Evolutionary conservation across 2,329 filamentous ascomycete species (phyloP).

Genomic region (Cladosporium sp.): DNA sequence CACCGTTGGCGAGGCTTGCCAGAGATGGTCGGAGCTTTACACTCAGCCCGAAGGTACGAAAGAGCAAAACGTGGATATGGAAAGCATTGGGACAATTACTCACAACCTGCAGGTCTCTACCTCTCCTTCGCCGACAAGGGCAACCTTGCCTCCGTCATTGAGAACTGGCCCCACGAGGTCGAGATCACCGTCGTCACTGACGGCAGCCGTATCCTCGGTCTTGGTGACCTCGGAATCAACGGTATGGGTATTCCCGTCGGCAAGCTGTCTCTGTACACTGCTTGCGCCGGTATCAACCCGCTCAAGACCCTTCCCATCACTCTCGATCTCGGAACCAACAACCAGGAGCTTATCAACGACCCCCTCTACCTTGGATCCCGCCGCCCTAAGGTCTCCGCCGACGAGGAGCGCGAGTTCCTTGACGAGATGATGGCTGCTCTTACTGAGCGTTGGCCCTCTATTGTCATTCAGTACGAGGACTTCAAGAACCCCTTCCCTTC

Average conservation of each 20-base stretch:
- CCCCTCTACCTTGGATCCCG: constrained; percentile 89
- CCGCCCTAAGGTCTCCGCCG: constrained; percentile 73
- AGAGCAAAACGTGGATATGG: constrained; percentile 26
- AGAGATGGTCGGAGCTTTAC: constrained; percentile 95
- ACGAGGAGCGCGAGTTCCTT: constrained; percentile 86
- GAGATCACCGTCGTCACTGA: constrained; percentile 98
- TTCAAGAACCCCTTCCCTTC: constrained; percentile 98
- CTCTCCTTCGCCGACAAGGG: constrained; percentile 94
- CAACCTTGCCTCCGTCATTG: constrained; percentile 82
- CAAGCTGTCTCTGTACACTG: constrained; percentile 93
- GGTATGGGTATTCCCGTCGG: constrained; percentile 98
- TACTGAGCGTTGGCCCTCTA: constrained; percentile 72
- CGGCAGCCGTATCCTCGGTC: constrained; percentile 86
- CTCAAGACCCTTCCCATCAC: constrained; percentile 64
- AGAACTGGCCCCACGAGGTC: constrained; percentile 92
- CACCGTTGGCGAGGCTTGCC: constrained; percentile 92
- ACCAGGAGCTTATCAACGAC: constrained; percentile 69
- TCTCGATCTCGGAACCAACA: constrained; percentile 65
- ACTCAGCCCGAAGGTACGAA: constrained; percentile 79
- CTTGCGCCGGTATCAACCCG: constrained; percentile 91
- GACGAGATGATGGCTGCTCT: constrained; percentile 96
- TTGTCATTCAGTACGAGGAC: constrained; percentile 91
- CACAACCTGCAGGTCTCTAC: constrained; percentile 64
- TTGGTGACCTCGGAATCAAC: constrained; percentile 94
- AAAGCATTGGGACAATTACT: not conserved